These are phyloP conservation scores for Phialophora chinensis DNA, from an alignment of 2,329 filamentous ascomycete species.

Conservation along the genomic window DNA sequence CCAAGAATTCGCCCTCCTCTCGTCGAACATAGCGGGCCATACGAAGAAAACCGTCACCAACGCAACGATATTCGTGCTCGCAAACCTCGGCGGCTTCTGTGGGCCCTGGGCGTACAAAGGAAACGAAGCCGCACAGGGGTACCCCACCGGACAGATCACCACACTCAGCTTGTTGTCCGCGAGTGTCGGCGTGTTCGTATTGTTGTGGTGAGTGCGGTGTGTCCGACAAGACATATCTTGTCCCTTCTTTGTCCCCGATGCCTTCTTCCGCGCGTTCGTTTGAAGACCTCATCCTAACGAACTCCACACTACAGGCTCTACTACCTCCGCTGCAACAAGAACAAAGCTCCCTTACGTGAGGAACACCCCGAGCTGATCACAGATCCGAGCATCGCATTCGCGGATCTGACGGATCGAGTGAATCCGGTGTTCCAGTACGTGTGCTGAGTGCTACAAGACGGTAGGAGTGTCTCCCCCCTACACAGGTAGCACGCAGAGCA, in stretches of 20 bases:
- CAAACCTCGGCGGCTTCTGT: slow-evolving; percentile 20
- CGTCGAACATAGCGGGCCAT: slow-evolving; percentile 21
- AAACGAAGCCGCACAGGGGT: slow-evolving; percentile 64
- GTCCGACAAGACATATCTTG: not conserved
- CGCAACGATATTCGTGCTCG: slow-evolving; percentile 20
- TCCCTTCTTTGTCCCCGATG: not conserved
- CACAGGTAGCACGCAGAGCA: too few species aligned
- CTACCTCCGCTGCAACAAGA: slow-evolving; percentile 22
- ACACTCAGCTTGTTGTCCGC: slow-evolving; percentile 19
- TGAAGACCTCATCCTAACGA: too few species aligned
- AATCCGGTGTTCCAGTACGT: slow-evolving; percentile 25
- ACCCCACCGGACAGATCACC: slow-evolving; percentile 66
- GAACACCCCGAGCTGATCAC: slow-evolving; percentile 22
- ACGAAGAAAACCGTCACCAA: slow-evolving; percentile 27
- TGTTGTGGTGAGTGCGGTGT: slow-evolving; percentile 16
- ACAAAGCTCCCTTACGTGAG: slow-evolving; percentile 20
- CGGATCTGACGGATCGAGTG: slow-evolving; percentile 19
- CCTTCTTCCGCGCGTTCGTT: too few species aligned
- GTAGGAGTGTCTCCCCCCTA: too few species aligned
- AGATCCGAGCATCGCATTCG: slow-evolving; percentile 23
- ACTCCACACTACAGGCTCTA: slow-evolving; percentile 11
- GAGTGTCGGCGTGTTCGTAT: slow-evolving; percentile 15
- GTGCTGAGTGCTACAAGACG: not conserved
- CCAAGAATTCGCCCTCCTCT: slow-evolving; percentile 25
- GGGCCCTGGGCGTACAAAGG: slow-evolving; percentile 70